Conservation (phyloP, 495 filamentous ascomycete genomes). For the Astrothelium subdiscretum region DNA sequence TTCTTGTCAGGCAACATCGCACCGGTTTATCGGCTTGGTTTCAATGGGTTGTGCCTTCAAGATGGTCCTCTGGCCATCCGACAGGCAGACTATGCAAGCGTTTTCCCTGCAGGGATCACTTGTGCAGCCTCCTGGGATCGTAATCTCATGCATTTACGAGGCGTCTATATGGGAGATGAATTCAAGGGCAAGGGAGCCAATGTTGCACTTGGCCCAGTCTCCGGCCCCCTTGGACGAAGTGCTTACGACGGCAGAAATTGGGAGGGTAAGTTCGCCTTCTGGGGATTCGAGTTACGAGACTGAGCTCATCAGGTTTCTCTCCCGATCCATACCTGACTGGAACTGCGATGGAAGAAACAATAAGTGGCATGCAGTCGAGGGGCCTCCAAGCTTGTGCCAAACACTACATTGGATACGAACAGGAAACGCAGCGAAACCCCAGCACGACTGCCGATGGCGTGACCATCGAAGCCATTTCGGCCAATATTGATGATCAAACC, state of each 20-base stretch:
- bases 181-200: constrained; percentile 19
- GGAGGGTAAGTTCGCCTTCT: constrained; percentile 7
- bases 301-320: constrained; percentile 13
- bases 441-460: constrained; percentile 7
- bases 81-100: constrained; percentile 17
- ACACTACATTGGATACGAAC: constrained; percentile 17
- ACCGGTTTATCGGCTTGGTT: constrained; percentile 32
- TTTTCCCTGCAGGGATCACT: constrained; percentile 16
- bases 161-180: constrained; percentile 14
- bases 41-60: constrained; percentile 37
- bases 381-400: constrained; percentile 48
- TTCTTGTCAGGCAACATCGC: constrained; percentile 12
- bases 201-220: constrained; percentile 17
- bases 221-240: constrained; percentile 13
- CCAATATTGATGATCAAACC: constrained; percentile 28
- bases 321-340: constrained; percentile 35
- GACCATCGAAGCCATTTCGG: constrained; percentile 25
- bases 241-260: constrained; percentile 18
- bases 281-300: not conserved
- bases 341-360: constrained; percentile 41
- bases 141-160: constrained; percentile 11
- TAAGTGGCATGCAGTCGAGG: constrained; percentile 43
- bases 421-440: constrained; percentile 22
- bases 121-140: constrained; percentile 22
- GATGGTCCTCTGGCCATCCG: constrained; percentile 39